Conservation (phyloP, 805 yeast genomes). For the Cyberlindnera americana region DNA sequence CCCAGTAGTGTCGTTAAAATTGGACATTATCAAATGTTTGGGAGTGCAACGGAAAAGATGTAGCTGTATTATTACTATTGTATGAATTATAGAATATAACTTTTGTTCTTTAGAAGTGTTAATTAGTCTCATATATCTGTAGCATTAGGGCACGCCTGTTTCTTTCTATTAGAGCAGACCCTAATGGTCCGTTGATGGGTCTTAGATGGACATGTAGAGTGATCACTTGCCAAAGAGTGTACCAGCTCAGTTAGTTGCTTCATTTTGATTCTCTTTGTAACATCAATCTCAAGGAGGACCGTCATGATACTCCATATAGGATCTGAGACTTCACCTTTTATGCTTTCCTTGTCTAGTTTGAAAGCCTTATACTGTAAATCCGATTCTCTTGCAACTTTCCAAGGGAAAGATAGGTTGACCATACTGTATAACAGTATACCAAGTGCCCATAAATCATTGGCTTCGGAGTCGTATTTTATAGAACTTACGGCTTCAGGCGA, state of each 20-base stretch:
- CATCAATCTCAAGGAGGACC: constrained; percentile 9
- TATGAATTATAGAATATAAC: too few species aligned
- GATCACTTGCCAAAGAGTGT: background rate
- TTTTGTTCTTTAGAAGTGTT: too few species aligned
- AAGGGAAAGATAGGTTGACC: constrained; percentile 47
- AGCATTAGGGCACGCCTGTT: too few species aligned
- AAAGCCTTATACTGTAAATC: constrained; percentile 27
- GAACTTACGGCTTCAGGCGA: constrained; percentile 83
- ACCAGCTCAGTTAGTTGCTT: constrained; percentile 4
- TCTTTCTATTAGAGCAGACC: constrained; percentile 2
- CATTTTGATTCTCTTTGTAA: constrained; percentile 11
- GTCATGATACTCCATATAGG: constrained; percentile 1
- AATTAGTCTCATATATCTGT: too few species aligned
- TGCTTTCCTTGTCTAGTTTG: background rate
- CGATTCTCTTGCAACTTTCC: constrained; percentile 41
- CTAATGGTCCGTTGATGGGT: constrained; percentile 8
- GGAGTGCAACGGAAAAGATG: too few species aligned
- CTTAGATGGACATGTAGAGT: constrained; percentile 5
- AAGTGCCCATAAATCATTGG: constrained; percentile 86
- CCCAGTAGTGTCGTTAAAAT: too few species aligned
- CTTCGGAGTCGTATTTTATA: constrained; percentile 68
- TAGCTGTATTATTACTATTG: too few species aligned
- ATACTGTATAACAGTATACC: constrained; percentile 85
- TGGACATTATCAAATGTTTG: too few species aligned
- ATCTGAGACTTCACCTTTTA: constrained; percentile 11